Base-by-base conservation (phyloP, 176 grass and related monocot species). In the Secale cereale region DNA sequence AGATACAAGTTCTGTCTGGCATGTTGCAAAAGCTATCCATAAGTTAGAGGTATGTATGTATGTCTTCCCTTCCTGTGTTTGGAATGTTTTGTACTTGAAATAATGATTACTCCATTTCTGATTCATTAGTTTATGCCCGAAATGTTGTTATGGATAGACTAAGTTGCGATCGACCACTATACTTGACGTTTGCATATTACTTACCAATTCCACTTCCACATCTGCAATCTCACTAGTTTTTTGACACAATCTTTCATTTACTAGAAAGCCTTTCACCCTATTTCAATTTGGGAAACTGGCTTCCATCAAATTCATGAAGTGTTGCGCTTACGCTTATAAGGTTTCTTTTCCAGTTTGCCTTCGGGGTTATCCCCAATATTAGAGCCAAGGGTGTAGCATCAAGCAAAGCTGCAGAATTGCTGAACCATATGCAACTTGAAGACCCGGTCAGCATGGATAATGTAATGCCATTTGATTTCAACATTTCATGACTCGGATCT, bases 11-110 rank as follows among this genome's bases (percentile, higher is more conserved):
- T 98, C 96, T n/a, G 77, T 95, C 70, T 98, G 96, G 96, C 91
- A 98, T 79, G 89, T 95, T 77, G 96, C 96, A 81, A 94, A 98
- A 90, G 91, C 96, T 50, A 95, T 98, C 83, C 96, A 98, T 86
- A 95, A 91, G 60, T 66, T 98, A 82, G 93, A 98, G 96, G 96
- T 98, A 92, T 59, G 70, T 23, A 22, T 76, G 29, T 23, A 22
- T 84, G 29, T 69, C 45, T 79, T 76, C 17, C 27, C 19, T 48
- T 77, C 16, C 67, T 78, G 5, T 45, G 68, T 59, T 77, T 82
- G 28, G 13, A 15, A 57, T 45, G 46, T 64, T 79, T 37, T 54
- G 29, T 74, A 62, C 45, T 48, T 50, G 19, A 80, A 74, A 31
- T 74, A 43, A 78, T 45, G 25, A 22, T 66, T 40, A 32, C 37